Base-by-base conservation (phyloP, 2,329 filamentous ascomycete genomes). In the Aureobasidium namibiae region DNA sequence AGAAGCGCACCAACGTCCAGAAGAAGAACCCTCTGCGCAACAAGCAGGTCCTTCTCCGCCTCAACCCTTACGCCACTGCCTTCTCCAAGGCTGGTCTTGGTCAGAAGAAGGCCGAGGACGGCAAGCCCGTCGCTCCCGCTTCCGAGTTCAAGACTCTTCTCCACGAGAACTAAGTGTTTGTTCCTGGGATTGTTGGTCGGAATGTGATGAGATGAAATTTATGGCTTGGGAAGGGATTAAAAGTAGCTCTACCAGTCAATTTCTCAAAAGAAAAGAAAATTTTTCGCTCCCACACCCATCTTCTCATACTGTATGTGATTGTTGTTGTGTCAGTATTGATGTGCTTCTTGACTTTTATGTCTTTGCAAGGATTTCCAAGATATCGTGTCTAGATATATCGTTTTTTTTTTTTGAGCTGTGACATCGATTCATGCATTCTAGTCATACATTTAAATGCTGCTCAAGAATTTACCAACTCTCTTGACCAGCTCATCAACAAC, bases 11-110 rank as follows among this genome's bases (percentile, higher is more conserved):
- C 68, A 80, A 83, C 73, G 90, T 96, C 68, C 92, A 96, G 86
- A 99, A 99, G 91, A 97, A 97, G 92, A 99, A 99, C 86, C 94
- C 94, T 73, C 91, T 99, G 69, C 84, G 83, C 80, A 99, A 99
- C 89, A 95, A 91, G 86, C 94, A 97, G 85, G 88, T 99, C 68
- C 85, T 96, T 79, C 89, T 99, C 75, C 89, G 94, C 73, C 89
- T 99, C 78, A 99, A 99, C 88, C 94, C 94, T 65, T 99, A 99
- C 80, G 92, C 94, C 69, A 82, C 87, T 70, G 86, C 89, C 65
- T 99, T 95, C 80, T 82, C 86, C 70, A 90, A 95, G 84, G 84
- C 90, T 73, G 88, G 90, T 80, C 77, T 94, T 61, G 90, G 90
- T 67, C 82, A 87, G 77, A 78, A 85, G 78, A 82, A 85, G 77